Evolutionary conservation across 2,329 filamentous ascomycete genomes (phyloP), one percentile per base, ranked within the genome.

Genomic region (Calonectria naviculata): DNA sequence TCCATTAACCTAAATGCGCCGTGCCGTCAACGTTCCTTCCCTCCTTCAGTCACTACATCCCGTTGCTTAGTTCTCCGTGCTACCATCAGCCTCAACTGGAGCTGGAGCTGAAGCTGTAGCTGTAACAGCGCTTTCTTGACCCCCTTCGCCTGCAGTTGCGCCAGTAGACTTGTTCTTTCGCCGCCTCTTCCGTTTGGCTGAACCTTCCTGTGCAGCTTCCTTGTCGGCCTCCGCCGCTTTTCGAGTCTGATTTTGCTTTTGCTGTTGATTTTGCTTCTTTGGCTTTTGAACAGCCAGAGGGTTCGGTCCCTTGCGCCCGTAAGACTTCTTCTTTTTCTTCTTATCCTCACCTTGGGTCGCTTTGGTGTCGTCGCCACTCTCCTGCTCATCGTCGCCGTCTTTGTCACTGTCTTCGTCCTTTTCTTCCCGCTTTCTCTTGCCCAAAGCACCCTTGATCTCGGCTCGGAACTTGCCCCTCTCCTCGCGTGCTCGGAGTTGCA

Each of bases 401-500:
- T 75, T 76, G 42, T 78, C 73, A 24, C 72, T 36, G 15, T 68
- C 77, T 78, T 81, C 82, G 3, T 83, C 83, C 5, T 83, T 82
- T 2, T 83, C 84, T n/a, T 82, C 83, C 68, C 89, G 84, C 83
- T 87, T 92, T 80, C 84, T 87, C 85, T 87, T 91, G 62, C 80
- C 82, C 68, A 81, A 75, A 71, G 80, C 79, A 74, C 85, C 86
- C 81, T 90, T 92, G 74, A 95, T 84, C 56, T 93, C 94, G 21
- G 89, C 87, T 74, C 91, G 89, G 78, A 95, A 94, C 84, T 97
- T 97, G 68, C 87, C 88, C 77, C 88, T 90, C 86, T 97, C 94
- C 73, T 94, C 93, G 70, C 86, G 86, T 63, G 92, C 89, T 71
- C 92, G 89, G 56, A 90, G 87, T 69, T 89, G 87, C 44, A 88